Base-by-base conservation (phyloP, 805 yeast species). In the Yamadazyma nakazawae region DNA sequence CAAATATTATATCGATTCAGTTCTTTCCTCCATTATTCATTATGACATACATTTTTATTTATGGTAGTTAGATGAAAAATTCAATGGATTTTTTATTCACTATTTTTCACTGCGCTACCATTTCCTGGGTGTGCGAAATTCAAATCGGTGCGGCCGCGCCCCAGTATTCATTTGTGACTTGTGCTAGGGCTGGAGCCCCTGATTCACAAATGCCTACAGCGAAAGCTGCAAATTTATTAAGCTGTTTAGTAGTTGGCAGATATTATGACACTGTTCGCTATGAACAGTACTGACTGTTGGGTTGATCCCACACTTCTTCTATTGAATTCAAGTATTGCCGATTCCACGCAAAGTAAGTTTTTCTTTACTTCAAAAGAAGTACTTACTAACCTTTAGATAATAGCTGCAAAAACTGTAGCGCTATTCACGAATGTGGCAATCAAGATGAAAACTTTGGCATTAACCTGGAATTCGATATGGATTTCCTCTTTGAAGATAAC, bases 31-130 rank as follows among this genome's bases (percentile, higher is more conserved):
- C 34, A 34, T 41, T 34, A 28, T 37, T 31, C 18, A 16, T 5
- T 28, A 28, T 11, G 28, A 45, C 47, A 40, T 45, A 45, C 47
- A 45, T 45, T 45, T 44, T 40, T 16, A 37, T 32, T 26, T 45
- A 39, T 38, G 47, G 47, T 45, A 45, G 36, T 44, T 28, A 39
- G 34, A 39, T 45, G 47, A 45, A 45, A 45, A 39, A 31, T 40
- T 45, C 43, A 21, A 45, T 40, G 26, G 35, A 45, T 14, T 39
- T 45, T 40, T 39, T 35, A 37, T 35, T 37, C 25, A 30, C 38
- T 36, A 42, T 14, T 43, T 43, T 43, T 42, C 41, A 43, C 41
- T 37, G 46, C 44, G 44, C 32, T 28, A 30, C 5, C 16, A 21
- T 21, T 37, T 37, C 30, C 16, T 10, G 26, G 26, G 39, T 21